Percentiles rank a stretch among this genome's conserved stretches.
These are phyloP conservation scores for Pseudopyrenochaeta lycopersici DNA, from an alignment of 2,329 filamentous ascomycete species.

Conservation along the genomic window DNA sequence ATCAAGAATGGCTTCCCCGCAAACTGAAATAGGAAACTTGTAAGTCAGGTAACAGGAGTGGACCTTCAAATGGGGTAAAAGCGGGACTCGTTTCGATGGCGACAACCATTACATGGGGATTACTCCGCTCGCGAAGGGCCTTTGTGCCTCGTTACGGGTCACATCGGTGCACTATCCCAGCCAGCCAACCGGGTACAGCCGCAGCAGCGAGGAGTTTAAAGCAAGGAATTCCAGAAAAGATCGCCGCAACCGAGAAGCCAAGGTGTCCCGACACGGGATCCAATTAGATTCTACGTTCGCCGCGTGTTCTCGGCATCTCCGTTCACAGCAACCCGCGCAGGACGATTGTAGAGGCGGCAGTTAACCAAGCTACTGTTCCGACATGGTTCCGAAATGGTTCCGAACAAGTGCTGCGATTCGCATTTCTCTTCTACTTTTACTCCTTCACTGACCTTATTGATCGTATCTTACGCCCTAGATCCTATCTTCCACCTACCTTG, in stretches of 20 bases:
- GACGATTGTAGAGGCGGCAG: neutral
- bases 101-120: neutral
- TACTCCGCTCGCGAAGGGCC: neutral
- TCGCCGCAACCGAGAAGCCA: neutral
- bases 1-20: neutral
- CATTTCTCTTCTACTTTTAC: neutral
- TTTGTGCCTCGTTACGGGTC: slow-evolving; percentile 33
- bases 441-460: neutral
- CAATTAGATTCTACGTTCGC: slow-evolving; percentile 7
- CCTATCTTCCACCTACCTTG: no score
- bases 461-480: neutral
- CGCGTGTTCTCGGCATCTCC: slow-evolving; percentile 4
- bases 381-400: slow-evolving; percentile 12
- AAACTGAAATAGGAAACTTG: neutral
- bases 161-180: neutral
- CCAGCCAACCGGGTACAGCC: neutral
- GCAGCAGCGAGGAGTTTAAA: neutral
- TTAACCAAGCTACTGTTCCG: neutral
- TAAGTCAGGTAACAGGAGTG: neutral
- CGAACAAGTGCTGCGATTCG: slow-evolving; percentile 3
- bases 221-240: neutral
- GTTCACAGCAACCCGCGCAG: neutral
- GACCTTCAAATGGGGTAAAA: slow-evolving; percentile 15
- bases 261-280: slow-evolving; percentile 12
- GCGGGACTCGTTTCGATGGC: slow-evolving; percentile 15